Evolutionary conservation across 2,329 filamentous ascomycete genomes (phyloP).

Genomic region (Dothistroma septosporum): DNA sequence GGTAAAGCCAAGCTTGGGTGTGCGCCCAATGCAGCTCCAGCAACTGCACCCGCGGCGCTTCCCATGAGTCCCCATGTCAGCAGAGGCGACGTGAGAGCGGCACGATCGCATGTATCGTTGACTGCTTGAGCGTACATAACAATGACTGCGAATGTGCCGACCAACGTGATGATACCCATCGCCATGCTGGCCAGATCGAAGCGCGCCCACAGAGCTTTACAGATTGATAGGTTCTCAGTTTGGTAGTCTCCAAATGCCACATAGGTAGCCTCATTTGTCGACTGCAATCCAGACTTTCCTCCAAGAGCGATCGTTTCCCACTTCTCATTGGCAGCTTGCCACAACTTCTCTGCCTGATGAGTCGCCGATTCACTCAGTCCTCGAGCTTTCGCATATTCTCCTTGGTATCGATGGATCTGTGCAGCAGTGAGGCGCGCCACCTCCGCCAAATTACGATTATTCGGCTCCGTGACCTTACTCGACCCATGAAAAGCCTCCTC

Average conservation of each 20-base stretch:
- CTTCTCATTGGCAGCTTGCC: slow-evolving; percentile 55
- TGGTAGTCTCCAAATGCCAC: slow-evolving; percentile 70
- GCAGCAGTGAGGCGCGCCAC: slow-evolving; percentile 75
- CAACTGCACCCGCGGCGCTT: slow-evolving; percentile 38
- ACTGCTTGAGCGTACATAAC: slow-evolving; percentile 65
- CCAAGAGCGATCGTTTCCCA: slow-evolving; percentile 41
- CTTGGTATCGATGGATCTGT: slow-evolving; percentile 85
- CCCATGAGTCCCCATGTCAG: slow-evolving; percentile 51
- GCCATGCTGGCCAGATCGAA: slow-evolving; percentile 88
- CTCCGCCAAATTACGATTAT: slow-evolving; percentile 67
- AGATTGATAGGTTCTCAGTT: slow-evolving; percentile 69
- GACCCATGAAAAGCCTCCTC: slow-evolving; percentile 81
- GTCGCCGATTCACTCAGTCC: slow-evolving; percentile 61
- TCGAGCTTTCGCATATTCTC: slow-evolving; percentile 70
- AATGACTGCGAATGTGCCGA: slow-evolving; percentile 63
- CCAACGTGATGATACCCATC: slow-evolving; percentile 68
- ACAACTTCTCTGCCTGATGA: slow-evolving; percentile 50
- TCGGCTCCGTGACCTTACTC: slow-evolving; percentile 48
- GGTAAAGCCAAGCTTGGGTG: slow-evolving; percentile 38
- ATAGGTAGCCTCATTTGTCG: slow-evolving; percentile 38
- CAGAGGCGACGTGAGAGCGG: slow-evolving; percentile 51
- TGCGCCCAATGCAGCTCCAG: slow-evolving; percentile 28
- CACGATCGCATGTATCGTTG: slow-evolving; percentile 45
- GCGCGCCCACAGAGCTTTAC: slow-evolving; percentile 81
- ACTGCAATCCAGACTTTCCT: background rate